Evolutionary conservation across 2,329 filamentous ascomycete species (phyloP).

Genomic region (Pyricularia grisea): DNA sequence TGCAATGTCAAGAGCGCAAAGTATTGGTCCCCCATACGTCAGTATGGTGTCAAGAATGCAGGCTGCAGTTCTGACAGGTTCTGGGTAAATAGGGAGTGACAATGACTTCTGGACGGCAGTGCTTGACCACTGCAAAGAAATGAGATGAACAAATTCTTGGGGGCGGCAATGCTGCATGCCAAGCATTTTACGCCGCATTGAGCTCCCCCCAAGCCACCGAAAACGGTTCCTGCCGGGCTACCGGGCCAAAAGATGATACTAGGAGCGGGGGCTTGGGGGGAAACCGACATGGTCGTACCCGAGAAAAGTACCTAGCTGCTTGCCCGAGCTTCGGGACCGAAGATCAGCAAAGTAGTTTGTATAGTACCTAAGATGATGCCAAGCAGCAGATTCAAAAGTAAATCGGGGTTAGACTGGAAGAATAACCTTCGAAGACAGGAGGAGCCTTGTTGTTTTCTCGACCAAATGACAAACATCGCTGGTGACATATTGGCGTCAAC

Average conservation of each 20-base stretch:
- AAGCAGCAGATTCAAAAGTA: neutral
- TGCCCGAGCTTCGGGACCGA: neutral
- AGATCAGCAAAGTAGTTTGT: neutral
- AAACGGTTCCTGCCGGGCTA: neutral
- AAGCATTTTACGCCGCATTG: neutral
- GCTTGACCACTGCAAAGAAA: neutral
- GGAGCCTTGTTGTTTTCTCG: too few relatives aligned
- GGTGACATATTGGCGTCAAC: too few relatives aligned
- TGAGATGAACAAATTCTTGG: neutral
- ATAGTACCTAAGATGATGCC: neutral
- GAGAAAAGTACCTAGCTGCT: neutral
- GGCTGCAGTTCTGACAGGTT: neutral
- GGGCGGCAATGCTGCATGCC: neutral
- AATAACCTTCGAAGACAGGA: neutral
- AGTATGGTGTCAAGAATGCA: neutral
- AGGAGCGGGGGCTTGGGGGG: neutral
- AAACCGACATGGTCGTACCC: neutral
- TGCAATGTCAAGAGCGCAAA: neutral
- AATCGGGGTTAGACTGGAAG: neutral
- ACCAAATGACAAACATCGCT: too few relatives aligned
- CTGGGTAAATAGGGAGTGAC: neutral
- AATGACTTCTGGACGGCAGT: neutral
- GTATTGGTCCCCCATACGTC: neutral
- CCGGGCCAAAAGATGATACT: neutral
- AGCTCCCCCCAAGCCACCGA: neutral